phyloP scores from a whole-genome alignment of 208 protist genomes.

The Zelonia costaricensis region DNA sequence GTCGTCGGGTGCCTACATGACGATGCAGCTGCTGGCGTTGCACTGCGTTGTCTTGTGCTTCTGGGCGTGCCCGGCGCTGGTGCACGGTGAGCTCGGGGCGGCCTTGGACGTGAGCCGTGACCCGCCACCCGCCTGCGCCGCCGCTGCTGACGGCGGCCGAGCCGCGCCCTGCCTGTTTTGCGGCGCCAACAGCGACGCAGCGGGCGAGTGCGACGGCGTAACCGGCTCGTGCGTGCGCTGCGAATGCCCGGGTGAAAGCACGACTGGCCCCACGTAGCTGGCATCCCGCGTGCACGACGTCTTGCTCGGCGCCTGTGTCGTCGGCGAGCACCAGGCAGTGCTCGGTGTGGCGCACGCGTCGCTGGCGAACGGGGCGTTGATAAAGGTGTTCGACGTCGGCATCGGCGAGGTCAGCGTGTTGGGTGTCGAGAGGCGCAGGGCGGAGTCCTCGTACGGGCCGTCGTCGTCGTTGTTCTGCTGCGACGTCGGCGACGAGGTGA shows the following conservation, averaged over 20 bases:
- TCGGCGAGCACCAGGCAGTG: too few species aligned
- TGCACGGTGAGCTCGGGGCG: neutral
- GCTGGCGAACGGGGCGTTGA: neutral
- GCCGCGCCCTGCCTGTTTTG: too few species aligned
- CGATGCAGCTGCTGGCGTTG: neutral
- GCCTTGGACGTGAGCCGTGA: neutral
- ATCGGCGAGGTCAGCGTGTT: neutral
- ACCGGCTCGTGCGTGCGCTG: neutral
- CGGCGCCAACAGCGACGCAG: neutral
- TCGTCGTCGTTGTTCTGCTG: conserved; percentile 1
- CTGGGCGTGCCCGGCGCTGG: neutral
- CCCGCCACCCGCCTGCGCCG: too few species aligned
- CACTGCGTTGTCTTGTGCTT: conserved; percentile 20
- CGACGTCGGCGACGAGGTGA: neutral
- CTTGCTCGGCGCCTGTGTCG: too few species aligned
- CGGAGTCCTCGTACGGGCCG: neutral
- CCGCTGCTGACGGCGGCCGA: too few species aligned
- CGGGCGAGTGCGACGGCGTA: neutral
- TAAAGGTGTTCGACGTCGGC: neutral
- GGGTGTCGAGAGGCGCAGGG: neutral
- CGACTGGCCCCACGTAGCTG: too few species aligned
- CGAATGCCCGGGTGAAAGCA: too few species aligned
- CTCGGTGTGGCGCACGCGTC: too few species aligned
- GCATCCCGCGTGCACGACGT: too few species aligned
- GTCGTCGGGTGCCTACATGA: too few species aligned